These are phyloP conservation scores for Peronospora belbahrii DNA, from an alignment of 352 stramenopile genomes.

Conservation along the genomic window DNA sequence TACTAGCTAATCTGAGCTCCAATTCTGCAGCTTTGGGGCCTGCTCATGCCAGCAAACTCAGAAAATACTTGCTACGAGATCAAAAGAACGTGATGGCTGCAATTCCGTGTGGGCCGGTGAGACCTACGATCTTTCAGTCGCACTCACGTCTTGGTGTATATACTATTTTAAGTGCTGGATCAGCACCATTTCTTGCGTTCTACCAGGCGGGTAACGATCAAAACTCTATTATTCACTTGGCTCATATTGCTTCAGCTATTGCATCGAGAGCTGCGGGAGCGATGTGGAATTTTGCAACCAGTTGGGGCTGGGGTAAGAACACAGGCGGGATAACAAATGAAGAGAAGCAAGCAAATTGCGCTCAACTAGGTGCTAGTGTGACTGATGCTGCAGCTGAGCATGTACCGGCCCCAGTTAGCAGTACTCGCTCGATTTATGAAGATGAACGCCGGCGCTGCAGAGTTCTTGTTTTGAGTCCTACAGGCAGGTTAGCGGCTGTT, in stretches of 20 bases:
- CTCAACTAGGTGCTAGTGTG: conserved; percentile 19
- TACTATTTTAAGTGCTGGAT: conserved; percentile 61
- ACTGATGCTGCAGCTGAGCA: conserved; percentile 60
- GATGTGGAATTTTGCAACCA: conserved; percentile 79
- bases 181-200: conserved; percentile 65
- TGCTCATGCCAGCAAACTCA: conserved; percentile 66
- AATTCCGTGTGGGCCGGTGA: conserved; percentile 50
- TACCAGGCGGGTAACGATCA: conserved; percentile 81
- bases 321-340: conserved; percentile 1
- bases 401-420: conserved; percentile 54
- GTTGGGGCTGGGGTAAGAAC: conserved; percentile 53
- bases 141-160: conserved; percentile 66
- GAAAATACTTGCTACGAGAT: conserved; percentile 72
- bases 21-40: conserved; percentile 49
- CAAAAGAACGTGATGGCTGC: conserved; percentile 57
- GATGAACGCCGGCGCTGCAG: conserved; percentile 52
- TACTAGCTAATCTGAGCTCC: conserved; percentile 42
- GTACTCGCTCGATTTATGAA: conserved; percentile 45
- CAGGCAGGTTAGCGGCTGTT: conserved; percentile 55
- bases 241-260: conserved; percentile 77
- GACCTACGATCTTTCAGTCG: conserved; percentile 76
- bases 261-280: conserved; percentile 62
- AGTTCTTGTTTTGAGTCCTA: conserved; percentile 61
- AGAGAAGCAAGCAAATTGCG: conserved; percentile 17
- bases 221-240: conserved; percentile 82